Conservation (phyloP, 148 eudicot species). For the Chenopodium album region DNA sequence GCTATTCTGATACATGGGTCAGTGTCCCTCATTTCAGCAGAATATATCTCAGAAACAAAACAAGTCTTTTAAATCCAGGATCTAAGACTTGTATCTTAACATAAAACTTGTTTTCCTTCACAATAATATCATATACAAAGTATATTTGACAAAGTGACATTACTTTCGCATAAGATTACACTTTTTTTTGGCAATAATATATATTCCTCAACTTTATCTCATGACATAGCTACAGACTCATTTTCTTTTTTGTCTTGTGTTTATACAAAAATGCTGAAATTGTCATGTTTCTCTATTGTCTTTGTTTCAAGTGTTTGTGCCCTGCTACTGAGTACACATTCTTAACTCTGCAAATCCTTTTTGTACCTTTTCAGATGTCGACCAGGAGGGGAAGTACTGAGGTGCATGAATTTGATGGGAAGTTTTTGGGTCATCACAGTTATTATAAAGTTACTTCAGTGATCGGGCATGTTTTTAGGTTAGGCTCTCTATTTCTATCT, state of each 20-base stretch:
- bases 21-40: too few relatives aligned
- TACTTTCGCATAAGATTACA: too few relatives aligned
- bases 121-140: too few relatives aligned
- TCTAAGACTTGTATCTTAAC: too few relatives aligned
- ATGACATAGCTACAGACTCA: background rate
- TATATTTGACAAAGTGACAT: too few relatives aligned
- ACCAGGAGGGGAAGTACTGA: slow-evolving; percentile 87
- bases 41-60: too few relatives aligned
- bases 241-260: background rate
- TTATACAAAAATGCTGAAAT: too few relatives aligned
- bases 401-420: slow-evolving; percentile 86
- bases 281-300: background rate
- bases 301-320: background rate
- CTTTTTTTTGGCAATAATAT: too few relatives aligned
- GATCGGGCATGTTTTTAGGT: slow-evolving; percentile 99
- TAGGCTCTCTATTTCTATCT: slow-evolving; percentile 19
- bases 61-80: too few relatives aligned
- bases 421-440: slow-evolving; percentile 54
- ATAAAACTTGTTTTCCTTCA: too few relatives aligned
- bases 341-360: background rate
- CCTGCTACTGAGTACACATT: background rate
- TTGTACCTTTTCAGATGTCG: slow-evolving; percentile 54
- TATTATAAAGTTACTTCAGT: slow-evolving; percentile 86
- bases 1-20: too few relatives aligned
- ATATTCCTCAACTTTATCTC: too few relatives aligned